phyloP scores from a whole-genome alignment of 805 yeast genomes.

The Brettanomyces custersianus region DNA sequence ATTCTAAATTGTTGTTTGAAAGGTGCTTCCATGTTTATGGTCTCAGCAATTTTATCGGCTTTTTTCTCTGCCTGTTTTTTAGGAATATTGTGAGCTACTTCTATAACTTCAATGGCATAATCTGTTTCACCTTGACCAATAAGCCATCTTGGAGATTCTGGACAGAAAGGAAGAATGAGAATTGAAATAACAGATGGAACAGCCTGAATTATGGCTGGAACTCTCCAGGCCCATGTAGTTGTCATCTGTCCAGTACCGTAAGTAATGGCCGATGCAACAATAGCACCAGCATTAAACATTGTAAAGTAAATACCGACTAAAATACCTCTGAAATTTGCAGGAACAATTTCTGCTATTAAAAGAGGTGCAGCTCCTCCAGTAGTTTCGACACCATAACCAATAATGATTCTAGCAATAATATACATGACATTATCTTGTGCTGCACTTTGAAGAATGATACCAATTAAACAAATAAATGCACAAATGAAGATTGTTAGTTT shows the following conservation, averaged over 20 bases:
- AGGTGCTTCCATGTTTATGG: slow-evolving; percentile 4
- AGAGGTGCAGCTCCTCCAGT: slow-evolving; percentile 19
- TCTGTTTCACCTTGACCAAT: slow-evolving; percentile 26
- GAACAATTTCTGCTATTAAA: slow-evolving; percentile 22
- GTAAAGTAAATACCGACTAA: slow-evolving; percentile 33
- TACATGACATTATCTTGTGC: slow-evolving; percentile 24
- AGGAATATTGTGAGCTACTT: slow-evolving; percentile 25
- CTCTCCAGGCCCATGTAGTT: slow-evolving; percentile 42
- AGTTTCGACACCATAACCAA: slow-evolving; percentile 22
- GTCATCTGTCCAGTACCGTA: slow-evolving; percentile 24
- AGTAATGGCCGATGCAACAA: slow-evolving; percentile 33
- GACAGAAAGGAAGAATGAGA: slow-evolving; percentile 25
- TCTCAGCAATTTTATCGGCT: slow-evolving; percentile 21
- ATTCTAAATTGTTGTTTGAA: slow-evolving; percentile 6
- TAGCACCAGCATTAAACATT: slow-evolving; percentile 36
- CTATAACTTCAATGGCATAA: slow-evolving; percentile 26
- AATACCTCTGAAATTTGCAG: slow-evolving; percentile 18
- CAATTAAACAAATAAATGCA: slow-evolving; percentile 41
- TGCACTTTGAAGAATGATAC: slow-evolving; percentile 43
- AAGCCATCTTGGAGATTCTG: slow-evolving; percentile 32
- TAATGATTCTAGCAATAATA: slow-evolving; percentile 22
- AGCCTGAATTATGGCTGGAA: slow-evolving; percentile 44
- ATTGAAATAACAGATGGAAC: slow-evolving; percentile 33
- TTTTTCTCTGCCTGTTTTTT: slow-evolving; percentile 21
- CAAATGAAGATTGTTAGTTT: slow-evolving; percentile 47